phyloP scores from a whole-genome alignment of 1,284 basidiomycete species.

The Pascua sp. region DNA sequence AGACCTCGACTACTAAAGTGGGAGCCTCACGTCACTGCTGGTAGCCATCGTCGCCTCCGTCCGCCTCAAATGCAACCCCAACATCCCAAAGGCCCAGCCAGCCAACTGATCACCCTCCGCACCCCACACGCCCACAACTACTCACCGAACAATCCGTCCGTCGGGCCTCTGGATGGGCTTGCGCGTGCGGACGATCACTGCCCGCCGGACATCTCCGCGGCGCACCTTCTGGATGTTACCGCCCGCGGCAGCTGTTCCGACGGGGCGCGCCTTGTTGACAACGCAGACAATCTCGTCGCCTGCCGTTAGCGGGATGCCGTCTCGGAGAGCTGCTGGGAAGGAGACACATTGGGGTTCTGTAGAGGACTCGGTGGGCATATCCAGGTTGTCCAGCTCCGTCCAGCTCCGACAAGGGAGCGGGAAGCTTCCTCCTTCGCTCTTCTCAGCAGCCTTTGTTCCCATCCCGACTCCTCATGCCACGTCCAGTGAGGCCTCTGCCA shows the following conservation, averaged over 20 bases:
- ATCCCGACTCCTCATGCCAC: too few relatives aligned
- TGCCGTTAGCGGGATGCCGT: constrained; percentile 39
- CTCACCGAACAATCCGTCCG: constrained; percentile 44
- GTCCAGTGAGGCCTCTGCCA: too few relatives aligned
- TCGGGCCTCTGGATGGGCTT: constrained; percentile 40
- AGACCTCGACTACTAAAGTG: not conserved
- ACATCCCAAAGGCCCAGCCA: not conserved
- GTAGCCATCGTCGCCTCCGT: not conserved
- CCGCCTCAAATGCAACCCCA: not conserved
- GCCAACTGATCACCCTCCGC: not conserved
- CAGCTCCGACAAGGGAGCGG: too few relatives aligned
- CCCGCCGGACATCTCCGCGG: constrained; percentile 86
- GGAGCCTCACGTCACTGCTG: not conserved
- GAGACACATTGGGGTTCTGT: too few relatives aligned
- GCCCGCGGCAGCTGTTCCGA: constrained; percentile 48
- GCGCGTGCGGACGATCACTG: constrained; percentile 86
- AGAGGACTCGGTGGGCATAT: too few relatives aligned
- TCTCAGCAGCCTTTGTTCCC: too few relatives aligned
- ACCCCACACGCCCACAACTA: constrained; percentile 1
- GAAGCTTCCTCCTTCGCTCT: too few relatives aligned
- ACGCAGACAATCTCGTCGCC: constrained; percentile 98
- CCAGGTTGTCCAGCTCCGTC: too few relatives aligned
- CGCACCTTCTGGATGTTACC: constrained; percentile 66
- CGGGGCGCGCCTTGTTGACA: constrained; percentile 84
- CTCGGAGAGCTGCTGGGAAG: not conserved